phyloP scores from a whole-genome alignment of 179 eudicot genomes.

The Kewa caespitosa region DNA sequence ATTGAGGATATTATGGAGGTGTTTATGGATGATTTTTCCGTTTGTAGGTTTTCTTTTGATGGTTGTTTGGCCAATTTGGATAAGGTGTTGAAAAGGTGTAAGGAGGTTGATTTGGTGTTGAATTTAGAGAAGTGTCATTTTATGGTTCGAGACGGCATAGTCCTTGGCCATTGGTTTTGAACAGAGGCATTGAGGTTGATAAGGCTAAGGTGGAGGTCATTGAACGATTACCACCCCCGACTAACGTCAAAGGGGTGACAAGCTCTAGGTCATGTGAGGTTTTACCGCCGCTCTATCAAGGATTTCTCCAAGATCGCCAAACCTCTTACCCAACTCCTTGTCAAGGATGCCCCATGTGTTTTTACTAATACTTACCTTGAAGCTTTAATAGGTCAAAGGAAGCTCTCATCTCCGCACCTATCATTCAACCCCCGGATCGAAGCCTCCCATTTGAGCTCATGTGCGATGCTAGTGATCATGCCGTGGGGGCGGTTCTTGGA shows the following conservation, averaged over 20 bases:
- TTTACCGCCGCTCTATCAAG: background rate
- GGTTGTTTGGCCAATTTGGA: background rate
- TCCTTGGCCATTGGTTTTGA: background rate
- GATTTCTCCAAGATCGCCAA: background rate
- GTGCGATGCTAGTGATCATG: constrained; percentile 4
- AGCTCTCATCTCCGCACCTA: background rate
- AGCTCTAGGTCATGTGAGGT: background rate
- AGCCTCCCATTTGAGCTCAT: background rate
- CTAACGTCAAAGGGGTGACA: background rate
- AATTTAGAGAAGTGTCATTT: background rate
- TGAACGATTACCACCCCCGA: background rate
- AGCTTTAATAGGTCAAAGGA: background rate
- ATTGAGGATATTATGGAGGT: background rate
- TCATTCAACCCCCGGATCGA: background rate
- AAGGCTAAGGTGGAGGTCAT: background rate
- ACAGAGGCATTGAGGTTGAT: background rate
- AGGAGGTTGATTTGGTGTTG: background rate
- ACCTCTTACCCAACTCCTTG: background rate
- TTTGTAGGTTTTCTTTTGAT: background rate
- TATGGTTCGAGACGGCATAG: background rate
- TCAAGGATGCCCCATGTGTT: background rate
- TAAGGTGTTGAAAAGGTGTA: background rate
- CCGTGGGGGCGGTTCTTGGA: background rate
- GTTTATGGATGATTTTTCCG: background rate
- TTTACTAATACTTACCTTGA: background rate